Percentiles rank a stretch among this genome's conserved stretches.
These are phyloP conservation scores for Plasmodium berghei DNA, from an alignment of 169 alveolate genomes.

Conservation along the genomic window DNA sequence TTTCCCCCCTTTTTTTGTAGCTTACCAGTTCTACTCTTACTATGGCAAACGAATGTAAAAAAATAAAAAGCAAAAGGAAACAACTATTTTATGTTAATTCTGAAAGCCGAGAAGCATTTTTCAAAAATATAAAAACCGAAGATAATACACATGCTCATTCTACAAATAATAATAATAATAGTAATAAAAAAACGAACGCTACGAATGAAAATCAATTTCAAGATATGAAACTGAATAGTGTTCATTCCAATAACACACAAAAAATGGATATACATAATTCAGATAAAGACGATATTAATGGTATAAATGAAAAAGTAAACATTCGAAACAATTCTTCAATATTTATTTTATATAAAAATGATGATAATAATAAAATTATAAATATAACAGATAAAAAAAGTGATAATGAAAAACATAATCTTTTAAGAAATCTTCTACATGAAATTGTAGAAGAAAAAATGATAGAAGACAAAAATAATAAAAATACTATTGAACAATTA, in stretches of 20 bases:
- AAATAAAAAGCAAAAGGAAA: conserved; percentile 68
- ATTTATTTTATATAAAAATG: conserved; percentile 17
- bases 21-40: conserved; percentile 60
- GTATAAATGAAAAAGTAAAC: background rate
- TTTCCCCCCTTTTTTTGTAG: background rate
- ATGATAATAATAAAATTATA: conserved; percentile 3
- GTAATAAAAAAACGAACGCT: background rate
- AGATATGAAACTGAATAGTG: no score
- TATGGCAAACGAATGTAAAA: conserved; percentile 66
- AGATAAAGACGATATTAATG: background rate
- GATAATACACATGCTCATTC: background rate
- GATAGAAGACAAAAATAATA: conserved; percentile 24
- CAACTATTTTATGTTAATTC: conserved; percentile 49
- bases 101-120: conserved; percentile 26
- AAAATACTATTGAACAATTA: conserved; percentile 13
- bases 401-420: conserved; percentile 14
- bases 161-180: background rate
- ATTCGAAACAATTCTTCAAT: conserved; percentile 1
- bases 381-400: background rate
- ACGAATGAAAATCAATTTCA: background rate
- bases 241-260: no score
- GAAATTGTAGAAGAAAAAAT: conserved; percentile 16
- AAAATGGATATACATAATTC: background rate
- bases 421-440: conserved; percentile 5
- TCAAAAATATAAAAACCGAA: conserved; percentile 17